Percentiles rank a stretch among this genome's conserved stretches.
Evolutionary conservation across 1,284 basidiomycete genomes (phyloP).

Genomic region (Blastosporella zonata): DNA sequence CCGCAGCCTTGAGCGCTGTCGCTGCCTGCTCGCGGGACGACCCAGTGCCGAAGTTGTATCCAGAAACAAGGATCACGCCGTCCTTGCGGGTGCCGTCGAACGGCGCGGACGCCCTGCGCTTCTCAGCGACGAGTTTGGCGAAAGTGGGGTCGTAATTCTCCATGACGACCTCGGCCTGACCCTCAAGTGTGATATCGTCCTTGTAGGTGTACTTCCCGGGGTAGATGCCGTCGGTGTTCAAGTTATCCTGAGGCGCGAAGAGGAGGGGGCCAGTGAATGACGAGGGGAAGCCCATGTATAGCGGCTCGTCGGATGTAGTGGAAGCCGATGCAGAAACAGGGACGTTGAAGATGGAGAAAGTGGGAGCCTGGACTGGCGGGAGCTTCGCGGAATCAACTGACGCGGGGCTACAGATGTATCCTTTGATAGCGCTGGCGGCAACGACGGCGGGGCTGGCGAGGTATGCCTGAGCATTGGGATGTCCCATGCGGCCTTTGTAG

Average conservation of each 20-base stretch:
- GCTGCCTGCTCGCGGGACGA: constrained; percentile 99
- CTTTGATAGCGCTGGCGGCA: constrained; percentile 91
- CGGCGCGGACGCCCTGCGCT: constrained; percentile 37
- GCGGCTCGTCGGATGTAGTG: constrained; percentile 46
- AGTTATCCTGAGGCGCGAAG: constrained; percentile 95
- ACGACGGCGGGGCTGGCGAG: constrained; percentile 96
- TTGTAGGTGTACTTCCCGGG: constrained; percentile 99
- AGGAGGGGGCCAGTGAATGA: constrained; percentile 83
- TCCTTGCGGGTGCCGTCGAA: constrained; percentile 29
- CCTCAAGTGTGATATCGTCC: constrained; percentile 95
- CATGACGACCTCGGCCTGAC: constrained; percentile 97
- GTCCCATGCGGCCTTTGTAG: constrained; percentile 98
- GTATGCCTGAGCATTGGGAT: constrained; percentile 93
- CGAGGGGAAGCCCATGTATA: constrained; percentile 81
- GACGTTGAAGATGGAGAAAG: constrained; percentile 54
- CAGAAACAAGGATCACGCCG: constrained; percentile 84
- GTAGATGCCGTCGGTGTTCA: constrained; percentile 99
- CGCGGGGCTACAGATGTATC: constrained; percentile 86
- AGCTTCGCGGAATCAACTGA: constrained; percentile 56
- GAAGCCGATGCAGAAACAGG: constrained; percentile 26
- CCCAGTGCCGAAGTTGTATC: constrained; percentile 99
- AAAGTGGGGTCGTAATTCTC: constrained; percentile 97
- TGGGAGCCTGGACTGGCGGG: constrained; percentile 53
- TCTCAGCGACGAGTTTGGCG: constrained; percentile 67
- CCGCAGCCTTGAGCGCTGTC: constrained; percentile 93